A percentile compares a stretch with the other conserved stretches of the same genome.
phyloP scores from a whole-genome alignment of 192 early-diverging fungal species.

The Coemansia sp. region DNA sequence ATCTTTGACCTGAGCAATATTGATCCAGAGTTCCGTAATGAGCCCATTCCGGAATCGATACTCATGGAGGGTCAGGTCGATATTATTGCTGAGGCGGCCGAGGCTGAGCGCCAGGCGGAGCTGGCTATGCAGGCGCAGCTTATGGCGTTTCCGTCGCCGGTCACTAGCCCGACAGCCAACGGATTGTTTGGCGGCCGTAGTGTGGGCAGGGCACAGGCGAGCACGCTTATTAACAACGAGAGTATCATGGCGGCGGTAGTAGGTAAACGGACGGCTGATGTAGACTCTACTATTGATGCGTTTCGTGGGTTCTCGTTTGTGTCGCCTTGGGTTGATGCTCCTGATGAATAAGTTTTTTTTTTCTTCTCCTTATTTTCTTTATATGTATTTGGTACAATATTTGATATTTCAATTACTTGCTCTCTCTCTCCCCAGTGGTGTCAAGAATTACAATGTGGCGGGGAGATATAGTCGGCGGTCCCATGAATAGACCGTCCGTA shows the following conservation, averaged over 20 bases:
- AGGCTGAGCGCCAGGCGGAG: conserved; percentile 52
- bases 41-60: conserved; percentile 51
- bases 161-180: conserved; percentile 19
- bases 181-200: not conserved
- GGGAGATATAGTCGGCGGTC: not conserved
- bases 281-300: conserved; percentile 21
- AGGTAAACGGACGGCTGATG: not conserved
- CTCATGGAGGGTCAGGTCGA: conserved; percentile 48
- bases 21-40: conserved; percentile 58
- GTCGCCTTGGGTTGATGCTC: conserved; percentile 46
- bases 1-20: conserved; percentile 57
- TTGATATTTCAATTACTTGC: too few species aligned
- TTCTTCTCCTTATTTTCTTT: too few species aligned
- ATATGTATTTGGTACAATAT: too few species aligned
- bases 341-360: conserved; percentile 17
- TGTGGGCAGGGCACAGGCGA: not conserved
- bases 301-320: conserved; percentile 59
- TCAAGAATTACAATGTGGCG: not conserved
- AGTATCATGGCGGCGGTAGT: not conserved
- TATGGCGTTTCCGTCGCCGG: conserved; percentile 42
- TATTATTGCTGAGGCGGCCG: conserved; percentile 41
- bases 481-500: not conserved
- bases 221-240: conserved; percentile 7
- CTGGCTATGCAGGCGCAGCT: conserved; percentile 44
- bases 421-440: not conserved